Percentiles rank a stretch among this genome's conserved stretches.
Conservation (phyloP, 306 rosid genomes). For the Acmispon strigosus region DNA sequence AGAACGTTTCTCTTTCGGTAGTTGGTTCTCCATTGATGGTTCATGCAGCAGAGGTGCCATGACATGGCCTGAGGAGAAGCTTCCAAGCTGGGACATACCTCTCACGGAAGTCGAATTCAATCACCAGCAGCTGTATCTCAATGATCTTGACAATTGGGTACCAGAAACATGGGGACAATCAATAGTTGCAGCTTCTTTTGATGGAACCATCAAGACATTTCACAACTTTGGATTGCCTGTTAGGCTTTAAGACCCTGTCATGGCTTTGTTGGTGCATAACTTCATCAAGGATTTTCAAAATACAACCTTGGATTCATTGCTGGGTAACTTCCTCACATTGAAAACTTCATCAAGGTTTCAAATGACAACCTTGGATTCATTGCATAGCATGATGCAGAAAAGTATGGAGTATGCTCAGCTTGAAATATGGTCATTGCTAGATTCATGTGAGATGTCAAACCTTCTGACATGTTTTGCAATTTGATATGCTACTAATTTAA, state of each 20-base stretch:
- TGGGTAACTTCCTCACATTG: neutral
- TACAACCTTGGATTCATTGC: conserved; percentile 13
- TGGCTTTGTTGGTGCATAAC: neutral
- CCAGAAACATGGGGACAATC: conserved; percentile 76
- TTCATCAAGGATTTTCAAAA: neutral
- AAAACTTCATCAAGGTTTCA: neutral
- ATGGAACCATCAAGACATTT: conserved; percentile 73
- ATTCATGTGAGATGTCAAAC: conserved; percentile 24
- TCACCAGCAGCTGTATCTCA: neutral
- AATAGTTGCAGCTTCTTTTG: conserved; percentile 62
- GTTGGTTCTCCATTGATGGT: conserved; percentile 64
- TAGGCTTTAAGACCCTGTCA: conserved; percentile 35
- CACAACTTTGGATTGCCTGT: conserved; percentile 89
- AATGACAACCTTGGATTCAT: conserved; percentile 6
- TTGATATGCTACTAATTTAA: conserved; percentile 12
- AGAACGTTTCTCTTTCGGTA: conserved; percentile 45
- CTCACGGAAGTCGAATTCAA: conserved; percentile 26
- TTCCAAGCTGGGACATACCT: conserved; percentile 46
- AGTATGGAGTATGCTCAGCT: neutral
- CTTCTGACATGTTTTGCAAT: conserved; percentile 13
- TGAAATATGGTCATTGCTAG: conserved; percentile 6
- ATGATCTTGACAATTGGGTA: conserved; percentile 6
- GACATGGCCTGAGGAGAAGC: conserved; percentile 93
- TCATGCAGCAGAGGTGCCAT: conserved; percentile 49
- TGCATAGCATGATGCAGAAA: neutral